Conservation (phyloP, 495 filamentous ascomycete genomes). For the Polyplosphaeria fusca region DNA sequence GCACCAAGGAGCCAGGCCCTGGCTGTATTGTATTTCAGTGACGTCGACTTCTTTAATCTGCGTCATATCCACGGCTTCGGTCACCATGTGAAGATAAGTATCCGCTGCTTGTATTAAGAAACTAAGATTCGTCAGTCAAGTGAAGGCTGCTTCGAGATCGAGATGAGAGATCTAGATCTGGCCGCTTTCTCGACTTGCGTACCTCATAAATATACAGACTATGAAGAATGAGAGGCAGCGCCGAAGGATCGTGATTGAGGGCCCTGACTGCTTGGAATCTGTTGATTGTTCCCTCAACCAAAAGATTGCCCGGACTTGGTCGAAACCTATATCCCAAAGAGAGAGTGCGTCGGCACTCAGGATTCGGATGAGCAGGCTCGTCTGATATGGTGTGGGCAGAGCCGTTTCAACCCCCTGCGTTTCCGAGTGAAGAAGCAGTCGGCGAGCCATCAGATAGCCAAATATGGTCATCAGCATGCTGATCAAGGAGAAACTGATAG, state of each 20-base stretch:
- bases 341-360: conserved; percentile 4
- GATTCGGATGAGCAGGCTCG: conserved; percentile 1
- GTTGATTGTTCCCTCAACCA: neutral
- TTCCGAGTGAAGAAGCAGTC: neutral
- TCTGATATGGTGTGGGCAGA: conserved; percentile 8
- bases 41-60: neutral
- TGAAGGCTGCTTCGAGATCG: conserved; percentile 1
- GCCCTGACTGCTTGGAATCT: neutral
- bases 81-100: neutral
- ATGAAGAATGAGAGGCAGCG: neutral
- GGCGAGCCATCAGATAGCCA: neutral
- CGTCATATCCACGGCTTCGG: neutral
- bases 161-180: neutral
- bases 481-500: conserved; percentile 1
- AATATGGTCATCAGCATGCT: conserved; percentile 4
- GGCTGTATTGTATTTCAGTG: neutral
- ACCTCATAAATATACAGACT: neutral
- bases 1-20: conserved; percentile 3
- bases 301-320: neutral
- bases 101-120: neutral
- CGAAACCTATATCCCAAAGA: neutral
- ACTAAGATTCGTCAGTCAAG: neutral
- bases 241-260: neutral
- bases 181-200: neutral
- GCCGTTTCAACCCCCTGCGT: neutral